Percentiles rank a stretch among this genome's conserved stretches.
Conservation (phyloP, 768 basidiomycete genomes). For the Lactarius deliciosus region DNA sequence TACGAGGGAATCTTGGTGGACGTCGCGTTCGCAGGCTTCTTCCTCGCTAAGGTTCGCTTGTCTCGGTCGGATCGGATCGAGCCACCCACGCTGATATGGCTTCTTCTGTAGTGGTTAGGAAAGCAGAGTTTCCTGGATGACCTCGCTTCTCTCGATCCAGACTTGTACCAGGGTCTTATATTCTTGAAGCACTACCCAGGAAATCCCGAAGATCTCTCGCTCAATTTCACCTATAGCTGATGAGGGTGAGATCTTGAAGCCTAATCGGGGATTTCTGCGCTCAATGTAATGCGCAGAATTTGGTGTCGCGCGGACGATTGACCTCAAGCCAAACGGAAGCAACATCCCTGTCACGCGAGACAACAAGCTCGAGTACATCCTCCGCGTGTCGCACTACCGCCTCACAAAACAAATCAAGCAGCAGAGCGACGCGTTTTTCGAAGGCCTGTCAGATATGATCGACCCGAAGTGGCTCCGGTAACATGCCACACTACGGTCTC, state of each 20-base stretch:
- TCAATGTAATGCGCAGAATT: constrained; percentile 57
- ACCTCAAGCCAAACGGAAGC: constrained; percentile 80
- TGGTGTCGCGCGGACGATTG: constrained; percentile 69
- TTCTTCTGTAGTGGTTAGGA: constrained; percentile 71
- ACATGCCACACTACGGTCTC: constrained; percentile 18
- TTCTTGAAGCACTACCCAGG: constrained; percentile 91
- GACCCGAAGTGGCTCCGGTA: constrained; percentile 85
- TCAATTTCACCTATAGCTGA: constrained; percentile 88
- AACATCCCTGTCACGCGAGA: constrained; percentile 84
- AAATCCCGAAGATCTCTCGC: constrained; percentile 80
- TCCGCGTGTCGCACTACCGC: constrained; percentile 83
- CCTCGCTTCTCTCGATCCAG: constrained; percentile 85
- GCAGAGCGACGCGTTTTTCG: constrained; percentile 86
- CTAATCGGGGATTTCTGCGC: neutral
- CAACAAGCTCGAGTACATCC: constrained; percentile 88
- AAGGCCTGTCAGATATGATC: constrained; percentile 90
- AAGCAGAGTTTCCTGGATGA: constrained; percentile 93
- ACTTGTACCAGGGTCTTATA: constrained; percentile 88
- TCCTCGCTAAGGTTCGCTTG: constrained; percentile 71
- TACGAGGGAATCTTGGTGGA: constrained; percentile 96
- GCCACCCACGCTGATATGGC: neutral
- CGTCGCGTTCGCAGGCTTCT: constrained; percentile 94
- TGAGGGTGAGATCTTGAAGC: constrained; percentile 59
- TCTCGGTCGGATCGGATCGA: neutral
- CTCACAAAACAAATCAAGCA: constrained; percentile 84